Evolutionary conservation across 352 stramenopile genomes (phyloP), one percentile per base, ranked within the genome.

Genomic region (Phytophthora rubi): DNA sequence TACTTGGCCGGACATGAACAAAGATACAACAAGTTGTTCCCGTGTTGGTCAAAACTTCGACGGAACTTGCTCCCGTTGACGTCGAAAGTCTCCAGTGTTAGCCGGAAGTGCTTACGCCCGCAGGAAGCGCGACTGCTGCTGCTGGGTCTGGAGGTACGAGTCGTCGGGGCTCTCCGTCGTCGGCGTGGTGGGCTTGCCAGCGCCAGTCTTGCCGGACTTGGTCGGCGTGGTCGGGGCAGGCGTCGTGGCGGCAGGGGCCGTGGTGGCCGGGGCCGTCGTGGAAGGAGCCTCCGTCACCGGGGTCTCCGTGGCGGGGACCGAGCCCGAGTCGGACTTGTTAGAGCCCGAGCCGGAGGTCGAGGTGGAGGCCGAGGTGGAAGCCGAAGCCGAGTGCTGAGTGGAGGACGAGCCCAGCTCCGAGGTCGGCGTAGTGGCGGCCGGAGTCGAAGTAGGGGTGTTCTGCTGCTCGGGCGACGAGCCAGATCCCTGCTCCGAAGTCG

Each of bases 21-120:
- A 72, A 68, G 37, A 72, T 69, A 72, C 69, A 72, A 68, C 65
- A 72, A 62, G 64, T 55, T 58, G 59, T 73, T 62, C 67, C 61
- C 57, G 56, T 64, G 56, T 48, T 21, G 39, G 39, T 71, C 68
- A 75, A 64, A 64, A 71, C 68, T 63, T 68, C 57, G 68, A 65
- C 62, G 56, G 51, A 75, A 74, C 67, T 74, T 71, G 51, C 69
- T 72, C 44, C 69, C 62, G 62, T 76, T 72, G 68, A 57, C 62
- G 68, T 71, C 68, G 62, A 75, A 63, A 48, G 51, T 59, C 56
- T 70, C 60, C 67, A 55, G 53, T 32, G 44, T 28, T 10, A 47
- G 33, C 33, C 54, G 23, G 59, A 73, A 44, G 1, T 13, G 39
- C 62, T 71, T 75, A 75, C 13, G 68, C 68, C 7, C 68, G 68